A percentile compares a stretch with the other conserved stretches of the same genome.
Evolutionary conservation across 176 grass and related monocot genomes (phyloP).

Genomic region (Oryza glaberrima): DNA sequence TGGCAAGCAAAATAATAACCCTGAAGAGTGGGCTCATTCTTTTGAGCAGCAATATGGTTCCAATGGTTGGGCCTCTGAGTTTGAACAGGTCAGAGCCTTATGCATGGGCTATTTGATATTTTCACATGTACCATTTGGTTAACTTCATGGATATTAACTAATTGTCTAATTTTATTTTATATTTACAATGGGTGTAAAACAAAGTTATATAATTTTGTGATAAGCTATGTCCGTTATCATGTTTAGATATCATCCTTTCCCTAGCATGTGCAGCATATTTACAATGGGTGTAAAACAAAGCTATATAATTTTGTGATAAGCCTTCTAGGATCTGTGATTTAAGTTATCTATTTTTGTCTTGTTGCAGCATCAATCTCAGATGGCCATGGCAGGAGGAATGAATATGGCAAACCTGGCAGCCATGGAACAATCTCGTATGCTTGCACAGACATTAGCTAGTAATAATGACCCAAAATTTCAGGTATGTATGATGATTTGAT

Average conservation of each 20-base stretch:
- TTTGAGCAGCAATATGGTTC: conserved; percentile 91
- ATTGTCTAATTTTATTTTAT: conserved; percentile 8
- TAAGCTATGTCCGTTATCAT: background rate
- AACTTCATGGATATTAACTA: background rate
- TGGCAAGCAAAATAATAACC: conserved; percentile 68
- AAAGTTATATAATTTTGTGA: conserved; percentile 11
- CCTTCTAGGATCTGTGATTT: conserved; percentile 28
- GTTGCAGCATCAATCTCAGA: conserved; percentile 81
- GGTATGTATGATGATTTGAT: conserved; percentile 53
- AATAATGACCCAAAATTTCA: conserved; percentile 97
- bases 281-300: too few relatives aligned
- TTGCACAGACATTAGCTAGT: conserved; percentile 88
- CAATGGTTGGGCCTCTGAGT: conserved; percentile 98
- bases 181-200: conserved; percentile 5
- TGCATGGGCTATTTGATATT: conserved; percentile 28
- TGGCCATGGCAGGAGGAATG: conserved; percentile 67
- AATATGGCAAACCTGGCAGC: conserved; percentile 68
- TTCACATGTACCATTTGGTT: background rate
- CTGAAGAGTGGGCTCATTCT: conserved; percentile 84
- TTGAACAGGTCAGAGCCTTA: conserved; percentile 71
- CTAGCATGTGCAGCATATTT: conserved; percentile 6
- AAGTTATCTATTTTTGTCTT: conserved; percentile 26
- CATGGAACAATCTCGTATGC: conserved; percentile 96
- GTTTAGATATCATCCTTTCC: conserved; percentile 26
- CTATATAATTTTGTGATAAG: background rate